A percentile compares a stretch with the other conserved stretches of the same genome.
Evolutionary conservation across 768 basidiomycete genomes (phyloP).

Genomic region (Suillus sp.): DNA sequence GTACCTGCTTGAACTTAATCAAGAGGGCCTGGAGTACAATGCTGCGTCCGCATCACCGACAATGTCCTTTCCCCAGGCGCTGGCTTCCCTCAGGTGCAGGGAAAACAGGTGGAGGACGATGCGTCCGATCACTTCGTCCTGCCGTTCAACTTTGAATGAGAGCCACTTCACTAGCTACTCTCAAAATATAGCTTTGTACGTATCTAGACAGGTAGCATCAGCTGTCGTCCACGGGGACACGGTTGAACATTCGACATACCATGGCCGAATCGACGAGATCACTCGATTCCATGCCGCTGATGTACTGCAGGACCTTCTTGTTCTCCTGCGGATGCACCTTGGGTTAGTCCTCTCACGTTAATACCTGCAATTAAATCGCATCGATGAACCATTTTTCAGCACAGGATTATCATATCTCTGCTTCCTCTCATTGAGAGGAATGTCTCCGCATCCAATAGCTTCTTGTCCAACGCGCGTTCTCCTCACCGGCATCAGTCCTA

Average conservation of each 20-base stretch:
- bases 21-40: not conserved
- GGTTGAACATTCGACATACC: not conserved
- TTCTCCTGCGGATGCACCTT: not conserved
- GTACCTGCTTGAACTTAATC: not conserved
- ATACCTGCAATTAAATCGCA: not conserved
- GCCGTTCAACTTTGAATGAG: not conserved
- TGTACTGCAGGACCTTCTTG: not conserved
- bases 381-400: not conserved
- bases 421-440: conserved; percentile 2
- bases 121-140: not conserved
- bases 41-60: not conserved
- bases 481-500: not conserved
- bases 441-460: not conserved
- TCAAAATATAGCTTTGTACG: not conserved
- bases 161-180: not conserved
- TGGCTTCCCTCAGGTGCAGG: not conserved
- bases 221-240: not conserved
- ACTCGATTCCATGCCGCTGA: not conserved
- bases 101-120: conserved; percentile 3
- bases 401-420: not conserved
- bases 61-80: not conserved
- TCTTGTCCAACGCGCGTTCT: not conserved
- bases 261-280: not conserved
- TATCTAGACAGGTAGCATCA: not conserved
- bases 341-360: not conserved